Evolutionary conservation across 163 green algal species (phyloP).

Genomic region (Scenedesmus sp.): DNA sequence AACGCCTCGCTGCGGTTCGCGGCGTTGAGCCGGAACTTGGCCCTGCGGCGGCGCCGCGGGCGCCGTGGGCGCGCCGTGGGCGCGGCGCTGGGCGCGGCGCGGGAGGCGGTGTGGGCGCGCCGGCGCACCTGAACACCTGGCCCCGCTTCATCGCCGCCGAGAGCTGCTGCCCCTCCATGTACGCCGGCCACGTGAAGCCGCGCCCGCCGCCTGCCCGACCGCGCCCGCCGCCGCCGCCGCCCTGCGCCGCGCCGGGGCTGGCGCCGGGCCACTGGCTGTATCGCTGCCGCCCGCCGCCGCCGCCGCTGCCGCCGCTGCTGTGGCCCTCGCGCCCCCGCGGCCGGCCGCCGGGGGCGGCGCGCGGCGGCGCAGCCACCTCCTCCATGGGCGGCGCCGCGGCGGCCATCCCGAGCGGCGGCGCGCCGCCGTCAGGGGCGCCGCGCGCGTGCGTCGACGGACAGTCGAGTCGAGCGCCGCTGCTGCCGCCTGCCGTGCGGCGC

Average conservation of each 20-base stretch:
- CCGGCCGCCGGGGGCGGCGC: too few species aligned
- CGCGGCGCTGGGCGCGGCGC: not conserved
- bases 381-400: too few species aligned
- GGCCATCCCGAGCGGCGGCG: too few species aligned
- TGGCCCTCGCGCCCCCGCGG: not conserved
- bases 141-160: slow-evolving; percentile 48
- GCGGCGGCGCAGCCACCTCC: too few species aligned
- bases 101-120: not conserved
- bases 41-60: slow-evolving; percentile 6
- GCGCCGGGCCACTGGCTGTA: slow-evolving; percentile 25
- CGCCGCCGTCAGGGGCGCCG: too few species aligned
- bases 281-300: not conserved
- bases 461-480: too few species aligned
- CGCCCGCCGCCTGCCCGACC: too few species aligned
- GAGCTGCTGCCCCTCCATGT: slow-evolving; percentile 42
- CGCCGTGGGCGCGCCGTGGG: too few species aligned
- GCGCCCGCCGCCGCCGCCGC: not conserved
- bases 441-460: too few species aligned
- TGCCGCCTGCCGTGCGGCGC: too few species aligned
- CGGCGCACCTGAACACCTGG: slow-evolving; percentile 39
- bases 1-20: slow-evolving; percentile 50
- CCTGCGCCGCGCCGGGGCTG: not conserved
- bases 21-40: slow-evolving; percentile 52
- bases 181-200: slow-evolving; percentile 17
- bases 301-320: not conserved